Base-by-base conservation (phyloP, 768 basidiomycete species). In the Strobilomyces dryophilus region DNA sequence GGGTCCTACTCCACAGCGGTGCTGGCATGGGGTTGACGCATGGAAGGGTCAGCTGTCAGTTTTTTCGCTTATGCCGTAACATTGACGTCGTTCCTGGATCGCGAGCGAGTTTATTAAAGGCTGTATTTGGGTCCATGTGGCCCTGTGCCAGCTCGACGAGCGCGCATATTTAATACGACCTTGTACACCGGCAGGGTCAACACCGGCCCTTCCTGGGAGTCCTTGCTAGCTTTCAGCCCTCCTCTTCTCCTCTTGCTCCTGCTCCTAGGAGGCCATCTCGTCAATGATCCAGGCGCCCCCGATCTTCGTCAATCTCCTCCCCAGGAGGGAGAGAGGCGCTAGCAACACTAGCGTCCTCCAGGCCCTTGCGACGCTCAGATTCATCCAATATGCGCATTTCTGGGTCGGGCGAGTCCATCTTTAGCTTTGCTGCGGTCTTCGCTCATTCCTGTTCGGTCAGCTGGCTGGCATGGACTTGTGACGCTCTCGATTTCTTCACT, bases 401-500 rank as follows among this genome's bases (percentile, higher is more conserved):
- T 81, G 75, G 64, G 74, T 77, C 40, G 83, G 84, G 80, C 82
- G 60, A 45, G 63, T 61, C 29, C 44, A 10, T 9, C 5, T 27
- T 12, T 24, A 24, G 21, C 45, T 44, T 8, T 21, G 1, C 15
- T 14, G 1, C 42, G 10, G 17, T 8, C 8, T 26, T 41, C 45
- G 21, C 41, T 55, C 26, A 59, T 17, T 5, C 4, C 3, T 17
- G 4, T 8, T 8, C n/a, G 1, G 35, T 18, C 57, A 87, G 84
- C 37, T 92, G 86, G 85, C 73, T 93, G 17, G 88, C 89, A 0
- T 94, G 92, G 92, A 87, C 83, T 8, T 85, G 82, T 68, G 91
- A 93, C 62, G 89, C 90, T 1, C 82, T 90, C 61, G 92, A 93
- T 67, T 93, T 90, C 73, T 94, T 93, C 74, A 81, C 81, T 18